Evolutionary conservation across 352 stramenopile species (phyloP), one percentile per base, ranked within the genome.

Genomic region (Phytopythium vexans): DNA sequence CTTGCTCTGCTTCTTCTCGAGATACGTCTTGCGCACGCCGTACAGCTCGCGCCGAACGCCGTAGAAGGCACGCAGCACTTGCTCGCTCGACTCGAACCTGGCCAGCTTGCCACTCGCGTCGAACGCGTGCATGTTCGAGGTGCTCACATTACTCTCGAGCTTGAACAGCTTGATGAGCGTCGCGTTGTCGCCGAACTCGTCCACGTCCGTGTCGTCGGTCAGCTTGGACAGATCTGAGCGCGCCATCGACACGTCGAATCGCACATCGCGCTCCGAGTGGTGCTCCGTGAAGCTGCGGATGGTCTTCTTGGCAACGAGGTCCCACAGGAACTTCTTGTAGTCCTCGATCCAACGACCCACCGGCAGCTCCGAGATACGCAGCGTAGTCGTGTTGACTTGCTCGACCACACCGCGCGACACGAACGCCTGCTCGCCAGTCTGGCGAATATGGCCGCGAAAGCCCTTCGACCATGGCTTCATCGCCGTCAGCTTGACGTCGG

Each of bases 61-160:
- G 62, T 92, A 99, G 62, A 99, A 99, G 34, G 87, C 76, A 8
- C 92, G 77, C 47, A 99, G 69, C 53, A 99, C 96, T 51, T 92
- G 81, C 27, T 89, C 69, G 41, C 87, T 88, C 38, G 70, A 89
- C 11, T 90, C 81, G 66, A 94, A 99, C 62, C 97, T 98, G 41
- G 79, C 66, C 47, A 99, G 93, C 35, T 91, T 86, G 12, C 86
- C 86, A 27, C 94, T 46, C 4, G 81, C 65, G 60, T 99, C 89
- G 67, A 99, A 99, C 5, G 97, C 70, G 56, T 97, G 93, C 96
- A 99, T 99, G 72, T 99, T 99, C 40, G 80, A 97, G 9, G 92
- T 98, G 14, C 86, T 92, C n/a, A 99, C 64, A 9, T 76, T 96
- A 14, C 75, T 80, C 57, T 96, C 93, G 6, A 99, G 82, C 62